Percentiles rank a stretch among this genome's conserved stretches.
Conservation (phyloP, 306 rosid genomes). For the Vigna nakashimae region DNA sequence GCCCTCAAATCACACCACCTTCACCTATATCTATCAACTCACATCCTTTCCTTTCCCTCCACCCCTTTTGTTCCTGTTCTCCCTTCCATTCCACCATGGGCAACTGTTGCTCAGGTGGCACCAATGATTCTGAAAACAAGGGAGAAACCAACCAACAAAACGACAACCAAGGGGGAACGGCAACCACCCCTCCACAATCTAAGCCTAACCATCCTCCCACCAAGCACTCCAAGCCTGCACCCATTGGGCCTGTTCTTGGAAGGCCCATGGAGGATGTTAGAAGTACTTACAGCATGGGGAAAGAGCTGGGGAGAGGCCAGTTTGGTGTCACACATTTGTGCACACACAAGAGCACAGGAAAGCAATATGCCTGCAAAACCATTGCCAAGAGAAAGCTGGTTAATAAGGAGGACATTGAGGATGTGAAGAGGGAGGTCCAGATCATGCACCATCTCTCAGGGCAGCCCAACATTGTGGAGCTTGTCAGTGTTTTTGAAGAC, state of each 20-base stretch:
- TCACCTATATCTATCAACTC: conserved; percentile 13
- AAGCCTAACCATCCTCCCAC: conserved; percentile 49
- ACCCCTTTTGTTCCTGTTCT: background rate
- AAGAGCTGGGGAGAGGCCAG: conserved; percentile 94
- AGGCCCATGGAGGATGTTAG: conserved; percentile 89
- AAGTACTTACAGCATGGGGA: conserved; percentile 65
- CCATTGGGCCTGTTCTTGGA: conserved; percentile 75
- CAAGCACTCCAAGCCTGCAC: conserved; percentile 46
- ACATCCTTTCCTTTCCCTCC: background rate
- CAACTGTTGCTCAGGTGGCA: conserved; percentile 87
- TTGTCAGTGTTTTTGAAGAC: conserved; percentile 87
- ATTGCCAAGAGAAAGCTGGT: conserved; percentile 91
- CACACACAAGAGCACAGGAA: conserved; percentile 74
- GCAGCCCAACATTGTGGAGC: conserved; percentile 86
- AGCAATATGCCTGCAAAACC: conserved; percentile 88
- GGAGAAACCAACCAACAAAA: conserved; percentile 42
- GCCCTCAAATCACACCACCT: conserved; percentile 51
- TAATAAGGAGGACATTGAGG: conserved; percentile 84
- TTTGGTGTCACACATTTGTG: conserved; percentile 90
- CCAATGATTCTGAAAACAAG: conserved; percentile 47
- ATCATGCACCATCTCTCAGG: conserved; percentile 95
- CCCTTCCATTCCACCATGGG: conserved; percentile 76
- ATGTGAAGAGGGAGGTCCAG: conserved; percentile 92
- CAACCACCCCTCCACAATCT: conserved; percentile 39
- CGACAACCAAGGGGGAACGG: background rate